Conservation (phyloP, 2,329 filamentous ascomycete genomes). For the Lachnellula arida region DNA sequence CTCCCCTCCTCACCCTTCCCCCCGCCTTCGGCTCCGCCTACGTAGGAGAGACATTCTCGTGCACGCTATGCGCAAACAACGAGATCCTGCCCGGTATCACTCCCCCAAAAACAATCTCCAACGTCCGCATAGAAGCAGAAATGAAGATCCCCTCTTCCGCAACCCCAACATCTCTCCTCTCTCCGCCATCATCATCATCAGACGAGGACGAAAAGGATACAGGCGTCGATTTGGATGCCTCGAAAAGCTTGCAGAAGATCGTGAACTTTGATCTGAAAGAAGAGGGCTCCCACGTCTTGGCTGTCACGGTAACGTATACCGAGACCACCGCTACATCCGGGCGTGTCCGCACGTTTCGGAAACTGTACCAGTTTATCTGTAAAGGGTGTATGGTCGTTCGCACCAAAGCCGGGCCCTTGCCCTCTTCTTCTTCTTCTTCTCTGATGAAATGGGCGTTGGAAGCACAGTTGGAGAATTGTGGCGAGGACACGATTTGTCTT, state of each 20-base stretch:
- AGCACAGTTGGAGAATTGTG: slow-evolving; percentile 92
- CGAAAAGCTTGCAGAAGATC: slow-evolving; percentile 72
- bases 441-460: slow-evolving; percentile 67
- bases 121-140: slow-evolving; percentile 80
- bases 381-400: slow-evolving; percentile 85
- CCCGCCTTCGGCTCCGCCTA: slow-evolving; percentile 91
- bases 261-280: slow-evolving; percentile 86
- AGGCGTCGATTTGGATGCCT: slow-evolving; percentile 50
- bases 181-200: slow-evolving; percentile 5
- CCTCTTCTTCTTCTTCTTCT: too few relatives aligned
- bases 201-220: slow-evolving; percentile 9
- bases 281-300: slow-evolving; percentile 88
- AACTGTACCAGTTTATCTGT: slow-evolving; percentile 94
- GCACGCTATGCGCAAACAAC: slow-evolving; percentile 94
- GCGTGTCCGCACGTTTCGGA: slow-evolving; percentile 80
- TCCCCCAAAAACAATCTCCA: slow-evolving; percentile 52
- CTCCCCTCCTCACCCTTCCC: slow-evolving; percentile 72
- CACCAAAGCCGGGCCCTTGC: slow-evolving; percentile 41
- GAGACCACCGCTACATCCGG: slow-evolving; percentile 70
- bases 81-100: slow-evolving; percentile 50
- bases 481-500: slow-evolving; percentile 75
- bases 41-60: slow-evolving; percentile 91
- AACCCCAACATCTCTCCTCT: slow-evolving; percentile 61
- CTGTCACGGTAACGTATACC: slow-evolving; percentile 90
- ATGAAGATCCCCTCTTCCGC: slow-evolving; percentile 80